Evolutionary conservation across 1,139 yeast genomes (phyloP).

Genomic region (Candida neerlandica): DNA sequence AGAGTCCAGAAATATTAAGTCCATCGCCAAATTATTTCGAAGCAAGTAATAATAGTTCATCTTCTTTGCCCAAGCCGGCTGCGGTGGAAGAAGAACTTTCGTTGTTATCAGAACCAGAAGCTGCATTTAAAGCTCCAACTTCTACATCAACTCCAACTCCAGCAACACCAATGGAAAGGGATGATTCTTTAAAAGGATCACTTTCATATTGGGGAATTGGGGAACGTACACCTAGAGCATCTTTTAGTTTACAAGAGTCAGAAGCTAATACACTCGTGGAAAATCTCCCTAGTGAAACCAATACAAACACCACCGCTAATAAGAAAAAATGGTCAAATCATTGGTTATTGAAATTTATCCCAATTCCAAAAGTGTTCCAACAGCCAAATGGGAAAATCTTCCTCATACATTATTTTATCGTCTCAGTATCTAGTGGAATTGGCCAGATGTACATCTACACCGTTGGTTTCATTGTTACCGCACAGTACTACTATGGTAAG

Average conservation of each 20-base stretch:
- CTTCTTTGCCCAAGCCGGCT: background rate
- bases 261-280: constrained; percentile 10
- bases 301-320: constrained; percentile 1
- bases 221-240: constrained; percentile 27
- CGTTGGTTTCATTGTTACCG: constrained; percentile 47
- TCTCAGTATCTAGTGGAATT: constrained; percentile 39
- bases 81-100: constrained; percentile 3
- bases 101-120: background rate
- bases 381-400: constrained; percentile 24
- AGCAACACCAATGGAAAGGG: constrained; percentile 12
- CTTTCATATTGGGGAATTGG: constrained; percentile 41
- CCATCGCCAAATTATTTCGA: constrained; percentile 4
- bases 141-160: constrained; percentile 2
- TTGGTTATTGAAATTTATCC: constrained; percentile 1
- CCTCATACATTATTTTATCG: constrained; percentile 37
- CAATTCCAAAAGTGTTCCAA: constrained; percentile 2
- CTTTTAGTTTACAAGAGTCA: constrained; percentile 18
- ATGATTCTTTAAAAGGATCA: constrained; percentile 33
- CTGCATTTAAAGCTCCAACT: background rate
- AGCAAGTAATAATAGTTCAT: background rate
- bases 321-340: background rate
- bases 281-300: constrained; percentile 6
- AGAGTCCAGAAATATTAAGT: constrained; percentile 9
- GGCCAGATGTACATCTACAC: constrained; percentile 49
- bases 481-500: constrained; percentile 34